phyloP scores from a whole-genome alignment of 2,329 filamentous ascomycete genomes.

The Cladosporium sp. region DNA sequence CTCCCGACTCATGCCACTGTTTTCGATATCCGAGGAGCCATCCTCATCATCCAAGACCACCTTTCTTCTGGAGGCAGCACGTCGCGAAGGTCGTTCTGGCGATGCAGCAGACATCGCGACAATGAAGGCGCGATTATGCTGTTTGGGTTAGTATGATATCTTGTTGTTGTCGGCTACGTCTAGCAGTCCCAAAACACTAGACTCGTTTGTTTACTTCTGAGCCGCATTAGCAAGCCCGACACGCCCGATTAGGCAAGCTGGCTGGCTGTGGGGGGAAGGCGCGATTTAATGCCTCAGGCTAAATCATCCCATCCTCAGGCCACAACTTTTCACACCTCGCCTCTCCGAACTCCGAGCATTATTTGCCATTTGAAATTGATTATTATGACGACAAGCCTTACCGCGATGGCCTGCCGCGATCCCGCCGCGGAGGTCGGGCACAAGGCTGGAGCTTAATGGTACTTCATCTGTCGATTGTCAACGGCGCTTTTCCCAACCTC shows the following conservation, averaged over 20 bases:
- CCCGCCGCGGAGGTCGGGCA: background rate
- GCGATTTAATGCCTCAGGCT: too few relatives aligned
- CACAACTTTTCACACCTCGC: too few relatives aligned
- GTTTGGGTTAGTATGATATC: background rate
- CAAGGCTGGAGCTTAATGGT: background rate
- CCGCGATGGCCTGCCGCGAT: background rate
- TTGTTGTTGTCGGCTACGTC: background rate
- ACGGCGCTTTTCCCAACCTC: too few relatives aligned
- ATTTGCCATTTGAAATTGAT: too few relatives aligned
- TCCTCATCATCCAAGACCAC: conserved; percentile 70
- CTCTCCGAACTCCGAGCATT: too few relatives aligned
- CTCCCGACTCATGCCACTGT: conserved; percentile 49
- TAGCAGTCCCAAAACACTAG: too few relatives aligned
- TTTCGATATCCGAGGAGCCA: conserved; percentile 54
- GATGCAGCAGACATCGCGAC: conserved; percentile 25
- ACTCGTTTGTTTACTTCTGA: too few relatives aligned
- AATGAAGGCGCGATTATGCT: background rate
- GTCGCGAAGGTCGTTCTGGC: conserved; percentile 54
- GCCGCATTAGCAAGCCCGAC: too few relatives aligned
- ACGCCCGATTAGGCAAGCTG: too few relatives aligned
- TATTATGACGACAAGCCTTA: too few relatives aligned
- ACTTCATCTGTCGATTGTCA: background rate
- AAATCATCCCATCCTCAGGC: too few relatives aligned
- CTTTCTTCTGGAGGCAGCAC: conserved; percentile 62
- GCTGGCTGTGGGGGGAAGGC: too few relatives aligned